Conservation (phyloP, 75 land plant species). For the Pinus albicaulis region DNA sequence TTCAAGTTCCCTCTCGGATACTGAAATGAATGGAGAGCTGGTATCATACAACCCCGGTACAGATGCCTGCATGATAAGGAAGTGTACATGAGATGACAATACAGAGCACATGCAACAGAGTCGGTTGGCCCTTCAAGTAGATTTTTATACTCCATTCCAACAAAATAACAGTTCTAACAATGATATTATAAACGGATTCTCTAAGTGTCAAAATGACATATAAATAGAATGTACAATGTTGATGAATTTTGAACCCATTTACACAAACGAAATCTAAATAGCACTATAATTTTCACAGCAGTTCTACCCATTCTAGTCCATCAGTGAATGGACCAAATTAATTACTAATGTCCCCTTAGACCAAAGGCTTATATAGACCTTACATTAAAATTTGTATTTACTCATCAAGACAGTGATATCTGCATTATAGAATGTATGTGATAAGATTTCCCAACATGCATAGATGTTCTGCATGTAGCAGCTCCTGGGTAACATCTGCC, state of each 20-base stretch:
- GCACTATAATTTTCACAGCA: neutral
- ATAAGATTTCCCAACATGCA: no score
- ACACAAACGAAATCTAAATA: neutral
- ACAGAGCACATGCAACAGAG: neutral
- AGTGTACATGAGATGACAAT: slow-evolving; percentile 1
- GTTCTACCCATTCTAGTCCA: no score
- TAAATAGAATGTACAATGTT: neutral
- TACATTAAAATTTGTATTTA: no score
- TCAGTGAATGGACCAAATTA: no score
- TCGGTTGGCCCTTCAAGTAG: no score
- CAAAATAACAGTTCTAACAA: neutral
- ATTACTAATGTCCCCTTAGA: no score
- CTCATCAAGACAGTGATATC: no score
- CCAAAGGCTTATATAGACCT: no score
- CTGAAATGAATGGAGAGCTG: slow-evolving; percentile 33
- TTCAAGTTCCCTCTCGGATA: slow-evolving; percentile 44
- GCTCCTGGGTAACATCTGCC: neutral
- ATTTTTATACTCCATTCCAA: no score
- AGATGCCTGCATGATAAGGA: slow-evolving; percentile 21
- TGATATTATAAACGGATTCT: neutral
- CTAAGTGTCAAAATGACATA: neutral
- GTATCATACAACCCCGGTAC: slow-evolving; percentile 29
- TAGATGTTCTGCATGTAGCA: neutral
- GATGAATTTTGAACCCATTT: neutral
- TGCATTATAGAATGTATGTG: no score